Conservation (phyloP, 768 basidiomycete genomes). For the Lactarius sanguifluus region DNA sequence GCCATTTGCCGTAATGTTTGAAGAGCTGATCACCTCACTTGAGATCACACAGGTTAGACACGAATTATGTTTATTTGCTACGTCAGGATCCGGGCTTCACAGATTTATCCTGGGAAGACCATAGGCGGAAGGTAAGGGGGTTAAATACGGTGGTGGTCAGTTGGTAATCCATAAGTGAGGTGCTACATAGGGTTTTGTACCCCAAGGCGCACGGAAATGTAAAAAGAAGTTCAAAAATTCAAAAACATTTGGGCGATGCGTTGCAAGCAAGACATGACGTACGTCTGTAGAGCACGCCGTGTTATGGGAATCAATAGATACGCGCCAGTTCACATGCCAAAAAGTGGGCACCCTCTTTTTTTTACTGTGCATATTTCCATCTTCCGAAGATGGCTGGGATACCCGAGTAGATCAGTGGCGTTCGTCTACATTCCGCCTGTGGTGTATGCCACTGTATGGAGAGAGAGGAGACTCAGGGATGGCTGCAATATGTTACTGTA, state of each 20-base stretch:
- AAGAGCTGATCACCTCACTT: conserved; percentile 25
- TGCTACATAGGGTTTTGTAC: not conserved
- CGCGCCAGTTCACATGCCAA: not conserved
- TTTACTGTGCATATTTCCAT: not conserved
- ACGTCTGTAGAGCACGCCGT: not conserved
- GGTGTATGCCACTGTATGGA: not conserved
- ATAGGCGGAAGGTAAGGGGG: not conserved
- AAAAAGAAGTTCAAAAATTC: not conserved
- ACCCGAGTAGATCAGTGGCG: not conserved
- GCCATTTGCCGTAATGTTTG: conserved; percentile 19
- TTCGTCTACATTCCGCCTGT: not conserved
- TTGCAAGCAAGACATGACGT: conserved; percentile 2
- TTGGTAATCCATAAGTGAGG: not conserved
- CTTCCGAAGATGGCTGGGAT: not conserved
- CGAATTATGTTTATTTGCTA: conserved; percentile 26
- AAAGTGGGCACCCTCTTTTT: not conserved
- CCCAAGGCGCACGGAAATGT: not conserved
- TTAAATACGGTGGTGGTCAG: not conserved
- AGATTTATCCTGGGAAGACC: conserved; percentile 22
- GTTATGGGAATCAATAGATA: not conserved
- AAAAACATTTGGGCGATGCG: conserved; percentile 1
- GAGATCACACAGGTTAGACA: conserved; percentile 20
- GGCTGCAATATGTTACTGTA: conserved; percentile 4
- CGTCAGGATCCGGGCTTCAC: conserved; percentile 23
- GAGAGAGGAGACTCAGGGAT: not conserved